These are phyloP conservation scores for Xylona heveae DNA, from an alignment of 495 filamentous ascomycete genomes.

Conservation along the genomic window DNA sequence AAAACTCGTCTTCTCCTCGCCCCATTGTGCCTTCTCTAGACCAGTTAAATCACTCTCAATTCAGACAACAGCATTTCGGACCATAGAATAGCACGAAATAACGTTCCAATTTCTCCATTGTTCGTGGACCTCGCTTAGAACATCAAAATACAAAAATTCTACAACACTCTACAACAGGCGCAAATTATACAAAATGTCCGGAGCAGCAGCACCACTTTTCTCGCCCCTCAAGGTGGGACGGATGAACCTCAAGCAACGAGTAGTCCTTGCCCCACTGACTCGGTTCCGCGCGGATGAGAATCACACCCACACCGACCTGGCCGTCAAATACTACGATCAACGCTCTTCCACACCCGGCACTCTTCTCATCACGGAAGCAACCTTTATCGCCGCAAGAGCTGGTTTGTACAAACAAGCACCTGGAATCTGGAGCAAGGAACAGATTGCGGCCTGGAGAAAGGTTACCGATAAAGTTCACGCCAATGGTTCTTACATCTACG, in stretches of 20 bases:
- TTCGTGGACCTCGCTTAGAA: no score
- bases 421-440: constrained; percentile 37
- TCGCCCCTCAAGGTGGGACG: constrained; percentile 27
- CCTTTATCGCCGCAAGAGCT: constrained; percentile 33
- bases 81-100: no score
- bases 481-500: constrained; percentile 37
- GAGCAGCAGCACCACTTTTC: no score
- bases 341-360: constrained; percentile 36
- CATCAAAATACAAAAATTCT: no score
- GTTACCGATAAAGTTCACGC: constrained; percentile 46
- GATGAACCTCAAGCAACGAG: constrained; percentile 24
- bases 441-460: constrained; percentile 38
- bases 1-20: no score
- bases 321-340: constrained; percentile 37
- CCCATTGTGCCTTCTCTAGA: no score
- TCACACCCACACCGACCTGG: constrained; percentile 26
- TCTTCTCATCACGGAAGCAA: constrained; percentile 42
- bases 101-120: no score
- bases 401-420: constrained; percentile 33
- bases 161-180: no score
- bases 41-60: no score
- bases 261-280: constrained; percentile 33
- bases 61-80: no score
- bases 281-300: constrained; percentile 25
- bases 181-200: no score